phyloP scores from a whole-genome alignment of 2,329 filamentous ascomycete genomes.

The Nothophoma quercina region DNA sequence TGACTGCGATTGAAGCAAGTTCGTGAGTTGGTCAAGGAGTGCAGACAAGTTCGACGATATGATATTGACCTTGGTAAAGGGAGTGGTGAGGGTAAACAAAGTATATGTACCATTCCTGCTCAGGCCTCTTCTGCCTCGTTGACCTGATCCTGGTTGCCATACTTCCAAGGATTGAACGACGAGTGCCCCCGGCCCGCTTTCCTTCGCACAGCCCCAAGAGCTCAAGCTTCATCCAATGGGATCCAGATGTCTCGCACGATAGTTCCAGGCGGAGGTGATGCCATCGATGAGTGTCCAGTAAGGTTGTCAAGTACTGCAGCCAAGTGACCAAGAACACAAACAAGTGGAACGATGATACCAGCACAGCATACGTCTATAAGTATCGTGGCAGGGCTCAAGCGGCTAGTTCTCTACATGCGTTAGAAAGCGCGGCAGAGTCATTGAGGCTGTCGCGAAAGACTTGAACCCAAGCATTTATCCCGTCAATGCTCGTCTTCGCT shows the following conservation, averaged over 20 bases:
- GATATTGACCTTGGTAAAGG: not conserved
- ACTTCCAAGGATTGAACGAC: slow-evolving; percentile 22
- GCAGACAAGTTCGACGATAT: not conserved
- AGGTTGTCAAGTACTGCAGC: slow-evolving; percentile 19
- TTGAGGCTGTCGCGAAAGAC: slow-evolving; percentile 21
- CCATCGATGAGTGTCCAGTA: slow-evolving; percentile 26
- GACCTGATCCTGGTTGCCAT: slow-evolving; percentile 19
- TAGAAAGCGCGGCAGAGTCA: slow-evolving; percentile 18
- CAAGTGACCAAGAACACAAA: slow-evolving; percentile 24
- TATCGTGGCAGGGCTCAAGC: slow-evolving; percentile 25
- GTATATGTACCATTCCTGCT: slow-evolving; percentile 27
- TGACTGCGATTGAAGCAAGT: not conserved
- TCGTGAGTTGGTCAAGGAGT: not conserved
- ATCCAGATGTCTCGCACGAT: slow-evolving; percentile 21
- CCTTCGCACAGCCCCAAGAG: slow-evolving; percentile 17
- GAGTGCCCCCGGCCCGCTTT: slow-evolving; percentile 15
- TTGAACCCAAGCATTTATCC: slow-evolving; percentile 1
- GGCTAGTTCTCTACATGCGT: slow-evolving; percentile 24
- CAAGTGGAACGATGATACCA: slow-evolving; percentile 31
- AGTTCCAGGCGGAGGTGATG: slow-evolving; percentile 22
- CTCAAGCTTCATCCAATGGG: slow-evolving; percentile 25
- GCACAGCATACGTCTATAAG: slow-evolving; percentile 19
- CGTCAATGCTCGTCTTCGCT: not conserved
- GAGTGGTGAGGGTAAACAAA: slow-evolving; percentile 17
- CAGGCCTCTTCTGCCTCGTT: slow-evolving; percentile 1